phyloP scores from a whole-genome alignment of 345 rosid species.

The Schrenkiella parvula region DNA sequence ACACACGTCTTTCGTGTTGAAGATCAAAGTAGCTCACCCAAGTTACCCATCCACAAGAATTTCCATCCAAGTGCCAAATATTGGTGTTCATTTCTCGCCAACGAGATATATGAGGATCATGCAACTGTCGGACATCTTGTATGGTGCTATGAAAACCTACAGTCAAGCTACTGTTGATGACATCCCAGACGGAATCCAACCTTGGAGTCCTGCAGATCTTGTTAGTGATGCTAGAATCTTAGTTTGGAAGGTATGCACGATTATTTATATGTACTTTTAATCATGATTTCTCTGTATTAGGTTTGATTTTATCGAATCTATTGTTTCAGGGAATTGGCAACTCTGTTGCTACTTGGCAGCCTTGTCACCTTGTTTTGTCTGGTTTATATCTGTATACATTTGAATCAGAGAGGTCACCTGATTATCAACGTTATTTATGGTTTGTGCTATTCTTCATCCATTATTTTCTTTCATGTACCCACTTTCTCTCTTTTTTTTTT shows the following conservation, averaged over 20 bases:
- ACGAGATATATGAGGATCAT: conserved; percentile 66
- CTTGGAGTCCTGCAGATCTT: conserved; percentile 76
- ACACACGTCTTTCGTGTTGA: conserved; percentile 22
- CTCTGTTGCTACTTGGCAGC: conserved; percentile 91
- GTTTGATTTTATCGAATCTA: neutral
- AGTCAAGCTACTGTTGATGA: conserved; percentile 64
- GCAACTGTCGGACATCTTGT: conserved; percentile 61
- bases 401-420: conserved; percentile 78
- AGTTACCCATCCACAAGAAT: conserved; percentile 84
- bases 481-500: neutral
- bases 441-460: conserved; percentile 33
- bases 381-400: conserved; percentile 78
- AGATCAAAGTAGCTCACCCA: conserved; percentile 89
- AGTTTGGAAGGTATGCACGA: conserved; percentile 79
- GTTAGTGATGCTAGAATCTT: conserved; percentile 69
- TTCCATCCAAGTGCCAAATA: conserved; percentile 94
- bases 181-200: conserved; percentile 50
- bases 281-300: conserved; percentile 24
- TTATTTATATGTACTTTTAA: conserved; percentile 14
- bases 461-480: conserved; percentile 4
- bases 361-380: conserved; percentile 82
- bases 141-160: conserved; percentile 51
- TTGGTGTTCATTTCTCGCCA: conserved; percentile 93
- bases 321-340: conserved; percentile 86
- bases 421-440: conserved; percentile 87